phyloP scores from a whole-genome alignment of 75 land plant species.

The Pseudotsuga menziesii region DNA sequence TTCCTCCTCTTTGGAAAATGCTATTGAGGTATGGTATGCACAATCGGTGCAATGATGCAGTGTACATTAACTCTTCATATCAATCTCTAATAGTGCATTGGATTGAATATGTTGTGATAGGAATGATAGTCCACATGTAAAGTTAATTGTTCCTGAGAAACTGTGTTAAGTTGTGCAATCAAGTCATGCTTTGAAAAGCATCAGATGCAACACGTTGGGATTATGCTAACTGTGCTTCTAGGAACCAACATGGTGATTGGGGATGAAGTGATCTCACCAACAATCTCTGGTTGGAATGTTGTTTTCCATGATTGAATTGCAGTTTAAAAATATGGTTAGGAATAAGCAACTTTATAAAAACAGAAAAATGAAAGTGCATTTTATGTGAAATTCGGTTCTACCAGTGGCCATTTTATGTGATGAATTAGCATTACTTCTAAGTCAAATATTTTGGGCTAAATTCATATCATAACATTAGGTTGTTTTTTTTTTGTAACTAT shows the following conservation, averaged over 20 bases:
- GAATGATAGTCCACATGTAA: constrained; percentile 29
- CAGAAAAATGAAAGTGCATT: too few relatives aligned
- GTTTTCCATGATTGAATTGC: too few relatives aligned
- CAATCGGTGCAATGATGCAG: too few relatives aligned
- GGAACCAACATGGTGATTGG: constrained; percentile 76
- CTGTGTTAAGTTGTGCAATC: constrained; percentile 17
- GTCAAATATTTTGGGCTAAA: neutral
- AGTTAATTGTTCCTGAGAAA: constrained; percentile 6
- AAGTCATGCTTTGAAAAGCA: constrained; percentile 50
- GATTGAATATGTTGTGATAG: too few relatives aligned
- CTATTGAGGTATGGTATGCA: too few relatives aligned
- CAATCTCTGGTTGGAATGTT: constrained; percentile 31
- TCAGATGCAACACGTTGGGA: constrained; percentile 16
- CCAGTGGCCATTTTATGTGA: neutral
- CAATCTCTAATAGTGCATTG: too few relatives aligned
- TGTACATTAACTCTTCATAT: too few relatives aligned
- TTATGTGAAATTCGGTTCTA: too few relatives aligned
- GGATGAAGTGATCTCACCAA: constrained; percentile 69
- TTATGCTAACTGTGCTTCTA: constrained; percentile 46
- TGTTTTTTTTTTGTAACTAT: constrained; percentile 30
- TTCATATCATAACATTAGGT: neutral
- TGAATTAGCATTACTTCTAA: neutral
- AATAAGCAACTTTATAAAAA: too few relatives aligned
- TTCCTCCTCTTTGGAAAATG: too few relatives aligned
- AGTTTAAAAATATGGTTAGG: too few relatives aligned